phyloP scores from a whole-genome alignment of 1,284 basidiomycete genomes.

The Sporisorium exsertum region DNA sequence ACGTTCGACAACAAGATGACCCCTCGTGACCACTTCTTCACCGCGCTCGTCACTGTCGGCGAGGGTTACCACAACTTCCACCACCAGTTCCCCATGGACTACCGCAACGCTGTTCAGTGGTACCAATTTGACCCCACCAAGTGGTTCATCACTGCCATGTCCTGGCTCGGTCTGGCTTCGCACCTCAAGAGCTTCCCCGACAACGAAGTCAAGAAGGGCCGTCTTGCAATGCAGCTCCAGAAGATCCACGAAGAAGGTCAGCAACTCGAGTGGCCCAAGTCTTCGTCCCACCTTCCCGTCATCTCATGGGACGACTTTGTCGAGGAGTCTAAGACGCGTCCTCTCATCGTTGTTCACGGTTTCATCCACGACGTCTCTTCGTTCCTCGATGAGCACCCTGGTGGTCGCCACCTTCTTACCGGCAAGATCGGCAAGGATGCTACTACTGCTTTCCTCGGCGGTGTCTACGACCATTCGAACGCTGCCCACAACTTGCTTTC shows the following conservation, averaged over 20 bases:
- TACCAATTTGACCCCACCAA: conserved; percentile 69
- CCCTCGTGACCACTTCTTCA: conserved; percentile 68
- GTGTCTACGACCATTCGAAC: conserved; percentile 68
- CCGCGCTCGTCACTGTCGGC: conserved; percentile 66
- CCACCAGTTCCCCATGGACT: conserved; percentile 69
- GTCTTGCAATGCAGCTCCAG: conserved; percentile 66
- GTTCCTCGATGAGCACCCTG: conserved; percentile 68
- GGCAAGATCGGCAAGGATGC: conserved; percentile 66
- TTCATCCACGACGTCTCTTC: conserved; percentile 67
- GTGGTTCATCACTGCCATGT: conserved; percentile 66
- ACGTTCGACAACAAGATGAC: conserved; percentile 68
- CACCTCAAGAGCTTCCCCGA: conserved; percentile 69
- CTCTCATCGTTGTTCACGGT: conserved; percentile 64
- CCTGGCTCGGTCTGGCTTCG: conserved; percentile 61
- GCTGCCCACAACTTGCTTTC: conserved; percentile 67
- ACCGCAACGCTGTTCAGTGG: conserved; percentile 67
- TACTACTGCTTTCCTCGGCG: conserved; percentile 66
- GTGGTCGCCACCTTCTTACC: conserved; percentile 62
- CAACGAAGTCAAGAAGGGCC: conserved; percentile 68
- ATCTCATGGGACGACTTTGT: conserved; percentile 68
- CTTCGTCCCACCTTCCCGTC: conserved; percentile 63
- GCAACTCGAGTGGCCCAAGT: conserved; percentile 62
- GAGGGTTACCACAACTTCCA: conserved; percentile 70
- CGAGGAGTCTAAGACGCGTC: conserved; percentile 65
- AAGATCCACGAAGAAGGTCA: conserved; percentile 53